These are phyloP conservation scores for Polygonum aviculare DNA, from an alignment of 148 eudicot species.

Conservation along the genomic window DNA sequence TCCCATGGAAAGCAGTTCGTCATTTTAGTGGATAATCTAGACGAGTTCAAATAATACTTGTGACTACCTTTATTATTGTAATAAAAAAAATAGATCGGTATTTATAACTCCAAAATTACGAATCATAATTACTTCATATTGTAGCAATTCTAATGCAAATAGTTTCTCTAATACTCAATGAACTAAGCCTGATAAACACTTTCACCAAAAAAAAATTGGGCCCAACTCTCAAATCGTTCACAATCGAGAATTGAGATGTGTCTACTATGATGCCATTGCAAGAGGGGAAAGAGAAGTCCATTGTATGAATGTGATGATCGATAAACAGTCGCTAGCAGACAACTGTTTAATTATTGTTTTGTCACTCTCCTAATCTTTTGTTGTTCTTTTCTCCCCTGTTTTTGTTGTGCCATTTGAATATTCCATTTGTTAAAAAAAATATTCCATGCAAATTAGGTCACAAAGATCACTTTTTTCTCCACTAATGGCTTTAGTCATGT, in stretches of 20 bases:
- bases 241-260: neutral
- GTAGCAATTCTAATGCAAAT: too few species aligned
- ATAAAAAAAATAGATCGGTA: too few species aligned
- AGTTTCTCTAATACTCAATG: too few species aligned
- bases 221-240: neutral
- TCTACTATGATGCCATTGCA: neutral
- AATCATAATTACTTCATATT: too few species aligned
- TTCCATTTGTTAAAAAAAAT: neutral
- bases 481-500: neutral
- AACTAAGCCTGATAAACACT: too few species aligned
- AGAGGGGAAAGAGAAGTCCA: neutral
- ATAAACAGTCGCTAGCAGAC: neutral
- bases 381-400: neutral
- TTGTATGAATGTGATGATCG: too few species aligned
- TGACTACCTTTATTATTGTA: too few species aligned
- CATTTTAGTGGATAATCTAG: too few species aligned
- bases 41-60: too few species aligned
- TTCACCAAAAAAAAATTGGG: neutral
- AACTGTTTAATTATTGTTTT: neutral
- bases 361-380: neutral
- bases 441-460: constrained; percentile 2
- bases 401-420: neutral
- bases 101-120: too few species aligned
- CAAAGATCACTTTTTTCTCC: neutral
- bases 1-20: too few species aligned